Conservation (phyloP, 257 asterid genomes). For the Scutellaria barbata region DNA sequence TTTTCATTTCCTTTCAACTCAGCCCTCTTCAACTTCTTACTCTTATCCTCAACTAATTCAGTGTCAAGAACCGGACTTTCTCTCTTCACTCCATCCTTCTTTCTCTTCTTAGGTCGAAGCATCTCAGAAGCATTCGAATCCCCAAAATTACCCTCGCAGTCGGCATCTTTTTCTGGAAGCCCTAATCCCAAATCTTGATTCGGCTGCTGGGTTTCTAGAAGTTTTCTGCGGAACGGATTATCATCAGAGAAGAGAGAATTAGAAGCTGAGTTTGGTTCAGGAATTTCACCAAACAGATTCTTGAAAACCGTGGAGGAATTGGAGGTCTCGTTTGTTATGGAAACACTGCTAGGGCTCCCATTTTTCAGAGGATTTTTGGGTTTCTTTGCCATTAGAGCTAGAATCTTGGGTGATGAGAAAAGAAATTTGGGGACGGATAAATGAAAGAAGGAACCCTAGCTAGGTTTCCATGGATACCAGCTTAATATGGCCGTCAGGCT, state of each 20-base stretch:
- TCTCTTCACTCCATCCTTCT: constrained; percentile 39
- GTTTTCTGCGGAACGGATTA: constrained; percentile 76
- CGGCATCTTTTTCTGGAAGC: constrained; percentile 38
- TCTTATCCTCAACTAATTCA: constrained; percentile 35
- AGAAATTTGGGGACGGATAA: constrained; percentile 14
- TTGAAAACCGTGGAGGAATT: constrained; percentile 55
- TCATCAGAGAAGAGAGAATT: constrained; percentile 67
- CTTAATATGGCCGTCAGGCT: neutral
- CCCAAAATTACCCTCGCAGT: constrained; percentile 26
- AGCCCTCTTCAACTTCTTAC: constrained; percentile 44
- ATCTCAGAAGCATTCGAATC: constrained; percentile 38
- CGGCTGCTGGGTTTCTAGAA: constrained; percentile 37
- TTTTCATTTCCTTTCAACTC: constrained; percentile 24
- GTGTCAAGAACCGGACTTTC: constrained; percentile 34
- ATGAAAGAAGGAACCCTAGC: constrained; percentile 29
- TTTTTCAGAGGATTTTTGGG: constrained; percentile 41
- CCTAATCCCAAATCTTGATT: constrained; percentile 25
- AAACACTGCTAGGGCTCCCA: constrained; percentile 34
- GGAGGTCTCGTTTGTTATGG: constrained; percentile 36
- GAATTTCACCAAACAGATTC: constrained; percentile 60
- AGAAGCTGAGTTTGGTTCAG: constrained; percentile 40
- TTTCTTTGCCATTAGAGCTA: constrained; percentile 58
- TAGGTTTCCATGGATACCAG: constrained; percentile 2
- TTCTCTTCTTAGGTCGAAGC: constrained; percentile 47
- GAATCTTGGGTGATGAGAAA: neutral